Evolutionary conservation across 2,329 filamentous ascomycete genomes (phyloP).

Genomic region (Fusarium aywerte): DNA sequence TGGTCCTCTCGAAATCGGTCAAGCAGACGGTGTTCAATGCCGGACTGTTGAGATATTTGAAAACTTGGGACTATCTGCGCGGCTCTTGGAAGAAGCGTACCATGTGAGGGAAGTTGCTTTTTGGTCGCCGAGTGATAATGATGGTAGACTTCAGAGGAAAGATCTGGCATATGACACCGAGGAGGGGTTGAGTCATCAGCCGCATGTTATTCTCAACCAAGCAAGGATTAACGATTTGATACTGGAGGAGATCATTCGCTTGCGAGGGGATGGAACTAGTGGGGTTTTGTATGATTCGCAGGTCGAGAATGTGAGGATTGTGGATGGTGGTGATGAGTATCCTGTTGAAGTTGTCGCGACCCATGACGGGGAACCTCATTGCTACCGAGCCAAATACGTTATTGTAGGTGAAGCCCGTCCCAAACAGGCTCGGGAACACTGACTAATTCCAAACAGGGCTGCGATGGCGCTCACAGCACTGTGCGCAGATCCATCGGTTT

Average conservation of each 20-base stretch:
- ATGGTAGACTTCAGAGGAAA: constrained; percentile 66
- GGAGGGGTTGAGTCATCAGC: constrained; percentile 69
- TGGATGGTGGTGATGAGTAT: neutral
- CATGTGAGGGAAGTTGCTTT: constrained; percentile 70
- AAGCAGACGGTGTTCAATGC: constrained; percentile 65
- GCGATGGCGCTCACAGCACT: constrained; percentile 44
- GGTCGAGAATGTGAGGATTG: constrained; percentile 26
- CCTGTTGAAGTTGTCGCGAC: constrained; percentile 23
- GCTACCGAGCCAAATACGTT: constrained; percentile 33
- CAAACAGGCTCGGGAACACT: accelerated
- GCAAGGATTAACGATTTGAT: constrained; percentile 38
- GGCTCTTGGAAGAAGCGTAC: constrained; percentile 72
- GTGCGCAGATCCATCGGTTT: constrained; percentile 43
- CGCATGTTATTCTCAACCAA: constrained; percentile 71
- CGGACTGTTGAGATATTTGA: constrained; percentile 79
- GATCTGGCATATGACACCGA: constrained; percentile 72
- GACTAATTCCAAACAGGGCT: neutral
- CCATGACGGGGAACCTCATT: neutral
- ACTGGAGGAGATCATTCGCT: constrained; percentile 28
- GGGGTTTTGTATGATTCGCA: constrained; percentile 31
- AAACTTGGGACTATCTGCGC: constrained; percentile 73
- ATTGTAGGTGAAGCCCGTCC: constrained; percentile 1
- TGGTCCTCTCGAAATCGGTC: constrained; percentile 44
- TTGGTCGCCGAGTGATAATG: constrained; percentile 68
- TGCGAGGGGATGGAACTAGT: neutral